A percentile compares a stretch with the other conserved stretches of the same genome.
Conservation (phyloP, 129 eudicot species). For the Escallonia herrerae region DNA sequence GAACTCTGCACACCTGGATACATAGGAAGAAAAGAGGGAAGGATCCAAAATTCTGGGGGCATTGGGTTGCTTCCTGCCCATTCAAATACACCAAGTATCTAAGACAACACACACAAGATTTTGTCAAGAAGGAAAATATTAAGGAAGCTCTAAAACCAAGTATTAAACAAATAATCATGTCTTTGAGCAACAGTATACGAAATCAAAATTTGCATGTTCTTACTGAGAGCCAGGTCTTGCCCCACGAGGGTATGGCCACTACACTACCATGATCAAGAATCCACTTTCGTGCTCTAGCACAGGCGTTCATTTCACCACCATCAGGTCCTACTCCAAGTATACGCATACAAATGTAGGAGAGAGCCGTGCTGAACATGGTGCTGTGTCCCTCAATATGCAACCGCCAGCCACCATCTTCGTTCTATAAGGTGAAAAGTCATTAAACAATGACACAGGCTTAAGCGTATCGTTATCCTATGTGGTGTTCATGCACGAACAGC, state of each 20-base stretch:
- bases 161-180: no score
- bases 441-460: no score
- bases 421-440: constrained; percentile 26
- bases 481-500: no score
- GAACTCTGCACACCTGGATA: constrained; percentile 48
- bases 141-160: no score
- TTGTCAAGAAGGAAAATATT: no score
- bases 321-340: constrained; percentile 56
- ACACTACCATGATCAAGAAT: constrained; percentile 67
- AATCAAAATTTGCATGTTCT: no score
- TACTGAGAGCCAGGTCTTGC: constrained; percentile 77
- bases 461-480: no score
- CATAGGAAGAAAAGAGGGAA: constrained; percentile 60
- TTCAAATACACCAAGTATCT: constrained; percentile 56
- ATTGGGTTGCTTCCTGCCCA: constrained; percentile 77
- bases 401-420: constrained; percentile 83
- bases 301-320: constrained; percentile 45
- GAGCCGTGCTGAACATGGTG: constrained; percentile 54
- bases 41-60: constrained; percentile 80
- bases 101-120: no score
- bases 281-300: constrained; percentile 62
- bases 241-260: constrained; percentile 60
- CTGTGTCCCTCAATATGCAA: constrained; percentile 64
- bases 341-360: constrained; percentile 54
- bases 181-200: no score